Conservation (phyloP, 768 basidiomycete species). For the Amanita pallidorosea region DNA sequence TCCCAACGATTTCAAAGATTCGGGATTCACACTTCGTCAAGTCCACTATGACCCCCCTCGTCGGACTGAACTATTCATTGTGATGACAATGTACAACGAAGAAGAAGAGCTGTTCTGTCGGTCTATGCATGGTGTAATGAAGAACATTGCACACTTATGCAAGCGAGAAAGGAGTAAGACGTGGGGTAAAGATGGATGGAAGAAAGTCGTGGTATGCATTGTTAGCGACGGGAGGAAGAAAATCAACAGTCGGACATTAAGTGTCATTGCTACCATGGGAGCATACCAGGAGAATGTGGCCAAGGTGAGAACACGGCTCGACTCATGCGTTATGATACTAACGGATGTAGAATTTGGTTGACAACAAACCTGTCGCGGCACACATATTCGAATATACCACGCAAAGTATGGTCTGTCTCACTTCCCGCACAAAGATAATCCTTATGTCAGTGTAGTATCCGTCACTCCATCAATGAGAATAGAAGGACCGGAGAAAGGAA, state of each 20-base stretch:
- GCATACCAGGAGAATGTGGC: conserved; percentile 92
- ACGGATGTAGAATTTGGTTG: conserved; percentile 51
- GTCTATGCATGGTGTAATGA: conserved; percentile 94
- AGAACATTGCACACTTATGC: conserved; percentile 85
- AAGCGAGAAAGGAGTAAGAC: conserved; percentile 82
- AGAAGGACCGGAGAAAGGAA: conserved; percentile 66
- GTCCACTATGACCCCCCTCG: conserved; percentile 86
- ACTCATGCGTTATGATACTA: background rate
- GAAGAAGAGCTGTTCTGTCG: conserved; percentile 84
- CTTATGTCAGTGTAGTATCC: conserved; percentile 41
- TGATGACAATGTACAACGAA: conserved; percentile 98
- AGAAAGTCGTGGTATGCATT: conserved; percentile 92
- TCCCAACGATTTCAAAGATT: conserved; percentile 80
- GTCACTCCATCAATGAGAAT: conserved; percentile 75
- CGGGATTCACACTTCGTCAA: conserved; percentile 82
- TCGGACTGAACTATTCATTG: conserved; percentile 90
- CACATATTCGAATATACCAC: conserved; percentile 95
- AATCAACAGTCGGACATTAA: conserved; percentile 76
- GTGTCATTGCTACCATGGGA: conserved; percentile 88
- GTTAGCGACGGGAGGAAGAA: conserved; percentile 81
- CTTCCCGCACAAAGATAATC: background rate
- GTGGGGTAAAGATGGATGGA: conserved; percentile 98
- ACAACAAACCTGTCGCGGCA: conserved; percentile 72
- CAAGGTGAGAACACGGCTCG: conserved; percentile 38
- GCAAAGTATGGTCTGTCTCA: conserved; percentile 46